Base-by-base conservation (phyloP, 495 filamentous ascomycete genomes). In the Immersiella caudata region DNA sequence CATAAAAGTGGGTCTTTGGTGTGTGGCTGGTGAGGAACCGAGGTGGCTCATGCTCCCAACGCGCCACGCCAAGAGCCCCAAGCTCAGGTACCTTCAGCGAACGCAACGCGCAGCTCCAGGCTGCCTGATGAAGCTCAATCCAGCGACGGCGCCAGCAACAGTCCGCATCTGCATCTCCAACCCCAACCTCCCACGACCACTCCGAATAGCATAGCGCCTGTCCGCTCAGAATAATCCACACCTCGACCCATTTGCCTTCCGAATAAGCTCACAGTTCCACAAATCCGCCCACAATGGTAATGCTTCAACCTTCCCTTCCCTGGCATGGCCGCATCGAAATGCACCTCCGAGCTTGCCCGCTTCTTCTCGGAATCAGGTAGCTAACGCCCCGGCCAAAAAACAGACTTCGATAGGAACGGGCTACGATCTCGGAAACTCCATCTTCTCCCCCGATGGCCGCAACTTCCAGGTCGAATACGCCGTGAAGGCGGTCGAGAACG, bases 391-490 rank as follows among this genome's bases (percentile, higher is more conserved):
- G 24, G 8, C 16, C 52, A 33, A 26, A 52, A 51, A 60, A 56
- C 67, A 98, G 95, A 99, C 95, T 75, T 99, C 95, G 73, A 99
- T 99, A 89, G 95, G 95, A 77, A 99, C 95, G 73, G 95, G 95
- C 75, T 99, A 99, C 82, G 95, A 99, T 87, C 91, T 99, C 76
- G 91, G 92, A 73, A 99, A 99, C 86, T 98, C 96, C 73, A 94
- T 97, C 81, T 99, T 97, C 85, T 97, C 94, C 40, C 95, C 95
- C 65, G 95, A 99, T 83, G 95, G 95, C 79, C 90, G 95, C 70
- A 99, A 99, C 81, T 99, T 99, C 79, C 95, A 99, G 81, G 95
- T 98, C 78, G 95, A 99, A 85, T 99, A 99, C 81, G 95, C 95
- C 66, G 89, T 95, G 65, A 99, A 99, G 84, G 95, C 95, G 67